Percentiles rank a stretch among this genome's conserved stretches.
phyloP scores from a whole-genome alignment of 208 protist genomes.

The Leishmania gerbilli region DNA sequence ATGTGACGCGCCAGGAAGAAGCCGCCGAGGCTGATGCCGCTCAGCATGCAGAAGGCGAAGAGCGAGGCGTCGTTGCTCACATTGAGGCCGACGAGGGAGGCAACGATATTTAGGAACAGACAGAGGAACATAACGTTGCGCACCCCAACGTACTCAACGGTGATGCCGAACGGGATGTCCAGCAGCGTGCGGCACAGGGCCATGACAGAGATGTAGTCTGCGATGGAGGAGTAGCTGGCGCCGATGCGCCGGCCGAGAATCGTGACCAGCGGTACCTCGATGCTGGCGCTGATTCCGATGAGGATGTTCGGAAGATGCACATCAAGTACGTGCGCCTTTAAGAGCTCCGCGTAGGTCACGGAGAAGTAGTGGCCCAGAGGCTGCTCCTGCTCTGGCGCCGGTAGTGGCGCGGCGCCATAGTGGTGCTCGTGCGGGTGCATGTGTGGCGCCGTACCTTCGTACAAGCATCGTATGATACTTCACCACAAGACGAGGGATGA shows the following conservation, averaged over 20 bases:
- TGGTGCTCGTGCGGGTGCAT: background rate
- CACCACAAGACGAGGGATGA: background rate
- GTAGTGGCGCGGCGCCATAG: background rate
- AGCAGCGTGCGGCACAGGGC: conserved; percentile 53
- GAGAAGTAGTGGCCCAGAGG: conserved; percentile 19
- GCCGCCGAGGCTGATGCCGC: conserved; percentile 64
- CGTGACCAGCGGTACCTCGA: conserved; percentile 78
- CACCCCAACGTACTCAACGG: conserved; percentile 71
- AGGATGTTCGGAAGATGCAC: conserved; percentile 83
- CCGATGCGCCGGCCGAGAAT: conserved; percentile 68
- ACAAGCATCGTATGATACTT: background rate
- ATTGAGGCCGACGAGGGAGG: conserved; percentile 37
- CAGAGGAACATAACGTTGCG: conserved; percentile 59
- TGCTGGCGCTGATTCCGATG: conserved; percentile 63
- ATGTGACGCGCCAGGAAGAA: conserved; percentile 88
- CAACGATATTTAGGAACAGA: conserved; percentile 47
- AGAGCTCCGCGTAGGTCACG: conserved; percentile 35
- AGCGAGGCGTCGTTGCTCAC: conserved; percentile 31
- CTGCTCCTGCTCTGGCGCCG: background rate
- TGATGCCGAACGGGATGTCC: conserved; percentile 71
- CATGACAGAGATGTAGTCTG: conserved; percentile 58
- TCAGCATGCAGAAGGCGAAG: conserved; percentile 56
- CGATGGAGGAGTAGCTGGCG: conserved; percentile 47
- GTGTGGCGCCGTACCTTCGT: background rate
- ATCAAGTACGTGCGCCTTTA: conserved; percentile 65